phyloP scores from a whole-genome alignment of 2,329 filamentous ascomycete species.

The Herpotrichia juniperi region DNA sequence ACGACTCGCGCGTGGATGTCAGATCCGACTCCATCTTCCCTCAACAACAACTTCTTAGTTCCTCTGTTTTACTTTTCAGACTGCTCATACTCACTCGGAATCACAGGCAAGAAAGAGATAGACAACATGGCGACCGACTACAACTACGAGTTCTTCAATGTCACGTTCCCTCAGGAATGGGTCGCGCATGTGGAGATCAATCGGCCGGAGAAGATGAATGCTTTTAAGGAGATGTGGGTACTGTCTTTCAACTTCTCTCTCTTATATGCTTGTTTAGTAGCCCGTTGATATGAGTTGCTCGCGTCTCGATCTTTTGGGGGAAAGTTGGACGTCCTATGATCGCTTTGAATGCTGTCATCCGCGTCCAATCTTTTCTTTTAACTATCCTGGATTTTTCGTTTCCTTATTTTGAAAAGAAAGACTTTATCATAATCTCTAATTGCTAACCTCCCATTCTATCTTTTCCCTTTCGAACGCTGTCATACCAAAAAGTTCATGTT shows the following conservation, averaged over 20 bases:
- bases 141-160: conserved; percentile 71
- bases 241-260: not conserved
- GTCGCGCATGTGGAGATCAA: conserved; percentile 95
- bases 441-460: too few species aligned
- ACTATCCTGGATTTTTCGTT: too few species aligned
- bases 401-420: too few species aligned
- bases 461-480: too few species aligned
- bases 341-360: too few species aligned
- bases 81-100: not conserved
- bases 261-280: not conserved
- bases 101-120: not conserved
- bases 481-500: too few species aligned
- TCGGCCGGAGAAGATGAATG: conserved; percentile 83
- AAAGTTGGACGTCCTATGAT: too few species aligned
- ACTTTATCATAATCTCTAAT: too few species aligned
- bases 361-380: too few species aligned
- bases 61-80: not conserved
- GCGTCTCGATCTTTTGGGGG: too few species aligned
- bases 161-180: conserved; percentile 72
- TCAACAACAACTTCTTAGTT: not conserved
- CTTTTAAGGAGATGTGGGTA: conserved; percentile 72
- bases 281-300: too few species aligned
- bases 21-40: not conserved
- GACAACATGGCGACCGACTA: conserved; percentile 32
- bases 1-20: conserved; percentile 7